Evolutionary conservation across 805 yeast genomes (phyloP).

Genomic region (Candida multigemmis): DNA sequence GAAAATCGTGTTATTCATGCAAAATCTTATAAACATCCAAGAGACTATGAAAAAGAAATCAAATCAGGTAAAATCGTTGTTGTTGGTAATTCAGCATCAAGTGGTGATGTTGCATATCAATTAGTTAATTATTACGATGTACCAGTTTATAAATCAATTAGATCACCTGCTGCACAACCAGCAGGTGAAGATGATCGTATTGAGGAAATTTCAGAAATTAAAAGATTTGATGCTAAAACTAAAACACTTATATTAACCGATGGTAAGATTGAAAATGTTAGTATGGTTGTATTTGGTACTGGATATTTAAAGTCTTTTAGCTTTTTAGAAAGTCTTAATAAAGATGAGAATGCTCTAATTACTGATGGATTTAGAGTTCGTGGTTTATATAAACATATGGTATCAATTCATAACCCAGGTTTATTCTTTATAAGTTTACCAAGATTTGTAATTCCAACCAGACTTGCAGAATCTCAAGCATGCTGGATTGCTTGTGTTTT

Average conservation of each 20-base stretch:
- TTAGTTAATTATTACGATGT: slow-evolving; percentile 13
- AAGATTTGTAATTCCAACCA: slow-evolving; percentile 34
- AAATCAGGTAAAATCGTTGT: slow-evolving; percentile 20
- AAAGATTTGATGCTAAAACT: slow-evolving; percentile 21
- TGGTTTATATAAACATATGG: slow-evolving; percentile 29
- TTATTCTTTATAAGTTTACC: slow-evolving; percentile 30
- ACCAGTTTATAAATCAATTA: slow-evolving; percentile 19
- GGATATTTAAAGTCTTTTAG: slow-evolving; percentile 19
- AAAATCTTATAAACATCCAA: slow-evolving; percentile 28
- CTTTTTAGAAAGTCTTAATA: slow-evolving; percentile 9
- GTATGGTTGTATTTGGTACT: slow-evolving; percentile 14
- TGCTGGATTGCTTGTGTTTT: slow-evolving; percentile 28
- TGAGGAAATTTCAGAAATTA: slow-evolving; percentile 35
- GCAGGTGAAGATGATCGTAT: slow-evolving; percentile 36
- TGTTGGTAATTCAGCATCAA: slow-evolving; percentile 12
- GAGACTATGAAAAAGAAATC: slow-evolving; percentile 18
- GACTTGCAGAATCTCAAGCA: slow-evolving; percentile 36
- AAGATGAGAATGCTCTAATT: slow-evolving; percentile 9
- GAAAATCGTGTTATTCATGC: slow-evolving; percentile 33
- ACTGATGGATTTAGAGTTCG: slow-evolving; percentile 26
- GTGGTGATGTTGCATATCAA: slow-evolving; percentile 19
- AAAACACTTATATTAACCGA: slow-evolving; percentile 12
- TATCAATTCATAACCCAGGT: slow-evolving; percentile 34
- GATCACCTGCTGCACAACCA: slow-evolving; percentile 33
- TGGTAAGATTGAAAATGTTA: slow-evolving; percentile 11